Base-by-base conservation (phyloP, 2,329 filamentous ascomycete genomes). In the Ceratocystis diversiconidia region DNA sequence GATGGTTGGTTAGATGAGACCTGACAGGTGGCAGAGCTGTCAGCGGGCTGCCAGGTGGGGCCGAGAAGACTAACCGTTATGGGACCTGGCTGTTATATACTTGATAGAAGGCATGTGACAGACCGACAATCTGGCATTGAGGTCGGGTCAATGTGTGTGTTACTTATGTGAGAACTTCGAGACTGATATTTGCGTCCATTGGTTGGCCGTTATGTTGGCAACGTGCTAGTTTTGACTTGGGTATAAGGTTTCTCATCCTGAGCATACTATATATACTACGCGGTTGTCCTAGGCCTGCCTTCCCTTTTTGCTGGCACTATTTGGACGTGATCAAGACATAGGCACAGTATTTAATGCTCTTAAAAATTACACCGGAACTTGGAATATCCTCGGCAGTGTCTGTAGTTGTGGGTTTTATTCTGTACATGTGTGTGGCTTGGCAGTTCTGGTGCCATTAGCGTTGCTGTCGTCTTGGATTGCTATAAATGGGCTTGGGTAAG, bases 261-360 rank as follows among this genome's bases (percentile, higher is more conserved):
- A 52, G 25, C 8, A 52, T 15, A 15, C 36, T 41, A 41, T 41
- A 41, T 15, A 41, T 15, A 41, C 36, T 41, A 41, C 36, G 10
- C 10, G 36, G 36, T 41, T 15, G 19, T 72, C 71, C 65, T 62
- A 70, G 17, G 50, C 17, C 19, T 43, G 46, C 32, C 12, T 36
- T 17, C 22, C 44, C 30, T 17, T 50, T 41, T 17, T 28, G 7
- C 15, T 17, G 15, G 60, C 46, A 12, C 22, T 15, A 28, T 28
- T 28, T 10, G 10, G 15, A 59, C 7, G 52, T 2, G 28, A 17
- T 59, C 25, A 17, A 59, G 25, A 25, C 52, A 59, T 59, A 59
- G 32, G 17, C 52, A 59, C 28, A 6, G 52, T 36, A 15, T 52
- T 10, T 8, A 15, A 28, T 25, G 48, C 25, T 52, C 12, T 52